A percentile compares a stretch with the other conserved stretches of the same genome.
phyloP scores from a whole-genome alignment of 1,139 yeast species.

The Groenewaldozyma auringiensis region DNA sequence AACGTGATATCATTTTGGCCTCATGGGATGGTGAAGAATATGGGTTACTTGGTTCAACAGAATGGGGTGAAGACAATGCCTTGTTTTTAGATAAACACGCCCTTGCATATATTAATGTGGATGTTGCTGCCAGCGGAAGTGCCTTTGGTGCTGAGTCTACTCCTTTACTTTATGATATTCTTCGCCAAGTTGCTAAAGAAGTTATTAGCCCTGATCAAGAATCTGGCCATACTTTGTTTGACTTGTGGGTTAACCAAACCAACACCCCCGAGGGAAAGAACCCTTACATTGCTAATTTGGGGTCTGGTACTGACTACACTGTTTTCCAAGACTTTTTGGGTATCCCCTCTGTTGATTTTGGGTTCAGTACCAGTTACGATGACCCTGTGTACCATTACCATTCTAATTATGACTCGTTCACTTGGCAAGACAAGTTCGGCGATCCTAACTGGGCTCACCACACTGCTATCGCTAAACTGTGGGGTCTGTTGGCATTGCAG shows the following conservation, averaged over 20 bases:
- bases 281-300: constrained; percentile 38
- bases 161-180: constrained; percentile 42
- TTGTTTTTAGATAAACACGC: constrained; percentile 38
- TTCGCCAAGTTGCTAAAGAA: constrained; percentile 36
- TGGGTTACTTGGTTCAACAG: constrained; percentile 61
- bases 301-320: constrained; percentile 64
- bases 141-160: constrained; percentile 41
- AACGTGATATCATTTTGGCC: constrained; percentile 50
- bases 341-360: constrained; percentile 54
- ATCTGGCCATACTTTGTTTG: constrained; percentile 39
- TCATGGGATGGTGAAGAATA: constrained; percentile 76
- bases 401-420: constrained; percentile 58
- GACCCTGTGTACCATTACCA: constrained; percentile 61
- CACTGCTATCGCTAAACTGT: constrained; percentile 43
- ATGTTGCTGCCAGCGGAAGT: constrained; percentile 52
- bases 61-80: constrained; percentile 52
- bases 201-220: constrained; percentile 41
- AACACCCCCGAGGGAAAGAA: constrained; percentile 20
- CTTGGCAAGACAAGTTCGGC: constrained; percentile 55
- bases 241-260: constrained; percentile 44
- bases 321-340: constrained; percentile 62
- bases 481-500: constrained; percentile 43
- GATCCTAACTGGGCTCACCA: constrained; percentile 55
- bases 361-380: constrained; percentile 37
- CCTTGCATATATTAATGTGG: constrained; percentile 56